Evolutionary conservation across 345 rosid genomes (phyloP), one percentile per base, ranked within the genome.

Genomic region (Ailanthus altissimus): DNA sequence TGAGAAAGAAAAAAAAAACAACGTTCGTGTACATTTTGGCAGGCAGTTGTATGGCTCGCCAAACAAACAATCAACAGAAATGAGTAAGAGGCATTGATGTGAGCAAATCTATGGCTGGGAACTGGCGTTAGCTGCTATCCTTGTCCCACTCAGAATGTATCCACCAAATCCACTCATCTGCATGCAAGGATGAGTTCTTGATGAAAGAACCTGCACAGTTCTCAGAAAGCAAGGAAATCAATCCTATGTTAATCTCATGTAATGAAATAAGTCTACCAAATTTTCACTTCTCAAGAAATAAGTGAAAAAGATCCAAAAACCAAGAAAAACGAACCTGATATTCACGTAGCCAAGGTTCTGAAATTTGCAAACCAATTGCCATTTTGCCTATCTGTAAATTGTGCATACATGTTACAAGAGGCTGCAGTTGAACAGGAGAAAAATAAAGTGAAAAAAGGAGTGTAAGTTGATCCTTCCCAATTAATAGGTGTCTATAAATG

Each of bases 331-430:
- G 13, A 54, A 73, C 97, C 94, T 92, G 97, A 85, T 90, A 92
- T 82, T 96, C 98, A 2, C 97, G 97, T 73, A 96, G 81, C 98
- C 97, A 96, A 38, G 98, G 95, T 88, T 96, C 99, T 47, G 98
- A 88, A 78, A 96, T 89, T 78, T 96, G 98, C 80, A 92, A 77
- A 40, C 89, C 89, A 36, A 93, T 89, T 13, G 97, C 97, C 98
- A 92, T 85, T 81, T 92, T 96, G 67, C 78, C 88, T 43, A 79
- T 79, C 86, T 91, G 99, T 75, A 96, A 85, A 54, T 89, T 87
- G 86, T 91, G 94, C 99, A 96, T 96, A 85, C 97, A 96, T 50
- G 84, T 87, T 14, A 94, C 89, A 54, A 94, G 88, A 28, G 97
- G 97, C 97, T 92, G 89, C 82, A 69, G 57, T 75, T 4, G 57